Evolutionary conservation across 2,329 filamentous ascomycete species (phyloP).

Genomic region (Aspergillus clavatus): DNA sequence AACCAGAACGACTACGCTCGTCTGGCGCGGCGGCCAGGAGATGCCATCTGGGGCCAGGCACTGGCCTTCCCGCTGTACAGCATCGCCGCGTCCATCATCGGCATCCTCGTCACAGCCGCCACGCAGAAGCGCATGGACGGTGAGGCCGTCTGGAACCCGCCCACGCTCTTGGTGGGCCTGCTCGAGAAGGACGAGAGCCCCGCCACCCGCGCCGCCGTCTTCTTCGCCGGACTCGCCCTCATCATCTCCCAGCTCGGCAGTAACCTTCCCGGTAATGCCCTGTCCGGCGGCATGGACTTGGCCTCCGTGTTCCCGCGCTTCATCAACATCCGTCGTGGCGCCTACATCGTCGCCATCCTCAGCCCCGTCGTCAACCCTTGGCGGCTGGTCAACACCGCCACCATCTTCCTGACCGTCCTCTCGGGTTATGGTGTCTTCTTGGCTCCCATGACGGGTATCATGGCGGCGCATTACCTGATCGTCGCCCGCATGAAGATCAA

Average conservation of each 20-base stretch:
- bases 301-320: constrained; percentile 49
- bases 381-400: constrained; percentile 21
- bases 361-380: constrained; percentile 21
- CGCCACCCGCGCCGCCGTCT: constrained; percentile 19
- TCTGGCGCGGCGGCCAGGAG: constrained; percentile 19
- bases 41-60: constrained; percentile 22
- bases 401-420: constrained; percentile 19
- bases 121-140: constrained; percentile 24
- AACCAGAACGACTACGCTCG: constrained; percentile 32
- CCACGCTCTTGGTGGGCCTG: constrained; percentile 15
- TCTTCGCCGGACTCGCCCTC: constrained; percentile 22
- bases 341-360: constrained; percentile 43
- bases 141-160: constrained; percentile 23
- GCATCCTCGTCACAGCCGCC: constrained; percentile 27
- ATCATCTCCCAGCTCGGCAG: constrained; percentile 24
- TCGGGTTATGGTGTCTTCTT: constrained; percentile 42
- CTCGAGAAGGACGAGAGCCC: constrained; percentile 19
- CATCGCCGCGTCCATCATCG: constrained; percentile 21
- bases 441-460: constrained; percentile 43
- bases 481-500: constrained; percentile 36
- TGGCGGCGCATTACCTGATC: constrained; percentile 46
- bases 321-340: constrained; percentile 54
- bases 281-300: constrained; percentile 49
- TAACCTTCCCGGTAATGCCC: constrained; percentile 23
- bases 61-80: constrained; percentile 20